Evolutionary conservation across 1,284 basidiomycete species (phyloP).

Genomic region (Thecaphora thlaspeos): DNA sequence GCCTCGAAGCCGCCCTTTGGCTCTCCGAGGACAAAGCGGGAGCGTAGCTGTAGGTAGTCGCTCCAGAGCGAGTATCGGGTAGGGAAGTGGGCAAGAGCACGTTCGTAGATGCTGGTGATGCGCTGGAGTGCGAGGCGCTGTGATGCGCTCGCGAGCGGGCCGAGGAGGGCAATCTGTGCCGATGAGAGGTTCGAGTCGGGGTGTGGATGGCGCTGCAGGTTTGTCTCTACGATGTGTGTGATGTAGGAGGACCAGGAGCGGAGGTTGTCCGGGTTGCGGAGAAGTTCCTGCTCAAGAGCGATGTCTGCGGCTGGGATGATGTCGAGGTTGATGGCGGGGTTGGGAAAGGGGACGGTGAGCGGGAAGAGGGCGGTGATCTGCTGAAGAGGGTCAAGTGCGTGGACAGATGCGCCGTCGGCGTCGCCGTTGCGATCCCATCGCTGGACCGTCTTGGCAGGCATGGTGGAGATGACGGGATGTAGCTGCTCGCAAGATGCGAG

Average conservation of each 20-base stretch:
- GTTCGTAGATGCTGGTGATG: slow-evolving; percentile 86
- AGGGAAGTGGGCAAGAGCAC: slow-evolving; percentile 83
- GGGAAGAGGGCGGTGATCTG: slow-evolving; percentile 64
- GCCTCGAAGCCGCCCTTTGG: slow-evolving; percentile 61
- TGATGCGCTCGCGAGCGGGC: slow-evolving; percentile 68
- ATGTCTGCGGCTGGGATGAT: slow-evolving; percentile 77
- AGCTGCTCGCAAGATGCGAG: too few species aligned
- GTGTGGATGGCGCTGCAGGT: slow-evolving; percentile 59
- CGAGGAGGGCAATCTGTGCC: slow-evolving; percentile 60
- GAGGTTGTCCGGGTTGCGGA: slow-evolving; percentile 86
- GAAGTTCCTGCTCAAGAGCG: slow-evolving; percentile 89
- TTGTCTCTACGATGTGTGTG: slow-evolving; percentile 70
- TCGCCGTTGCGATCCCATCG: too few species aligned
- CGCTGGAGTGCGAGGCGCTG: slow-evolving; percentile 76
- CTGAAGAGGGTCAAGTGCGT: neutral
- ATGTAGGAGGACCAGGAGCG: slow-evolving; percentile 90
- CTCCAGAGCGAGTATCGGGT: slow-evolving; percentile 93
- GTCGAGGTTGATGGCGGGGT: slow-evolving; percentile 72
- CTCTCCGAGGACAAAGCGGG: slow-evolving; percentile 78
- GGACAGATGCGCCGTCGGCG: neutral
- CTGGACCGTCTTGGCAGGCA: too few species aligned
- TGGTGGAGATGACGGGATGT: too few species aligned
- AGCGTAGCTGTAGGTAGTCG: slow-evolving; percentile 79
- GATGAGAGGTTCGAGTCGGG: slow-evolving; percentile 55
- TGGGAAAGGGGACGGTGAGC: slow-evolving; percentile 79